Base-by-base conservation (phyloP, 495 filamentous ascomycete genomes). In the Parmelia sp. region DNA sequence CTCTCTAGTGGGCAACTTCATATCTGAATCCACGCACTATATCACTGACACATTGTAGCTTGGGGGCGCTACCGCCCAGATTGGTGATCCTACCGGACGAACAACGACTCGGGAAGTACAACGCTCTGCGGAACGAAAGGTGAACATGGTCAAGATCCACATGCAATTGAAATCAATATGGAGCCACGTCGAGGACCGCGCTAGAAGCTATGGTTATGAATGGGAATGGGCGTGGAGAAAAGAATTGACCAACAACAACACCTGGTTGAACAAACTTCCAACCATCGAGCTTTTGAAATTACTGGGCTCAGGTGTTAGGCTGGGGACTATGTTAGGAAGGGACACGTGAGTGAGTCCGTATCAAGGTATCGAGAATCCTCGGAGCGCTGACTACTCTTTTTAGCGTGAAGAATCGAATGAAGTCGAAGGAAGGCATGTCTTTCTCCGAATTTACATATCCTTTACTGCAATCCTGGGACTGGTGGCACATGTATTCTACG, bases 381-480 rank as follows among this genome's bases (percentile, higher is more conserved):
- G 33, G 35, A 47, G 25, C 7, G 21, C 49, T 64, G 60, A 55
- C 25, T 40, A 0, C 42, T 49, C n/a, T 35, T 19, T 40, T 10
- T 51, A 93, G 91, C 29, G 94, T 97, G 60, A 94, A 90, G 74
- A 87, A 80, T 17, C 89, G 88, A 63, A 83, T 97, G 82, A 78
- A 79, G 31, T 85, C 84, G 29, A 90, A 90, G 0, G 88, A 93
- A 59, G 94, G 94, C 60, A 90, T 99, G 85, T 94, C 92, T 12
- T 90, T 93, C 68, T 86, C 90, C 25, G 94, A 99, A 74, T 96
- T 99, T 72, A 80, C 84, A 4, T 99, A 99, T 68, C 94, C 96
- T 19, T 73, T 97, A 29, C 82, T 99, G 67, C 94, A 99, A 73
- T 89, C 86, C n/a, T 97, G 92, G 86, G 94, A 99, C 74, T 99